A percentile compares a stretch with the other conserved stretches of the same genome.
Conservation (phyloP, 495 filamentous ascomycete genomes). For the Daldinia concentrica region DNA sequence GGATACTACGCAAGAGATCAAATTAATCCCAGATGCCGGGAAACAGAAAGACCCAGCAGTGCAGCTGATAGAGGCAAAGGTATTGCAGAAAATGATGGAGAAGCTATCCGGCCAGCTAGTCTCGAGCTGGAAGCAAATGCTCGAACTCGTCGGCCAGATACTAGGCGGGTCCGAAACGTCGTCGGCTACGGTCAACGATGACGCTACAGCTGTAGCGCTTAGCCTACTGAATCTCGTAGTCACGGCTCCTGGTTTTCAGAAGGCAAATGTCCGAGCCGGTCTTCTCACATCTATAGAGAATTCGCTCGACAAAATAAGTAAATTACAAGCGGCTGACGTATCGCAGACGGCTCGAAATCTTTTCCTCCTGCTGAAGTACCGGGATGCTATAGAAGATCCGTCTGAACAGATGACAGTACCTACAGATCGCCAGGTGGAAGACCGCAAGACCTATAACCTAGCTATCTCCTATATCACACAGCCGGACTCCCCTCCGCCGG, state of each 20-base stretch:
- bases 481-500: slow-evolving; percentile 73
- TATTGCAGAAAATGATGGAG: slow-evolving; percentile 73
- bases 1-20: slow-evolving; percentile 35
- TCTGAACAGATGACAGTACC: slow-evolving; percentile 45
- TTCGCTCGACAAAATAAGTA: slow-evolving; percentile 57
- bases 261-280: slow-evolving; percentile 55
- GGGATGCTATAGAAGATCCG: slow-evolving; percentile 58
- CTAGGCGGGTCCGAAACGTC: slow-evolving; percentile 64
- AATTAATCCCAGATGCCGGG: slow-evolving; percentile 42
- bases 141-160: slow-evolving; percentile 70
- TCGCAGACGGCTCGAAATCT: slow-evolving; percentile 66
- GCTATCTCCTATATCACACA: slow-evolving; percentile 76
- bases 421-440: slow-evolving; percentile 62
- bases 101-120: slow-evolving; percentile 63
- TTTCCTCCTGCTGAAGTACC: slow-evolving; percentile 65
- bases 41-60: slow-evolving; percentile 54
- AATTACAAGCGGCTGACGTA: slow-evolving; percentile 42
- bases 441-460: slow-evolving; percentile 74
- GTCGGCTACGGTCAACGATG: slow-evolving; percentile 52
- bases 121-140: slow-evolving; percentile 44
- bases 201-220: slow-evolving; percentile 67
- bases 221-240: slow-evolving; percentile 74
- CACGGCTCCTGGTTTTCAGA: slow-evolving; percentile 68
- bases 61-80: slow-evolving; percentile 67
- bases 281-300: slow-evolving; percentile 62